phyloP scores from a whole-genome alignment of 352 stramenopile species.

The Phytophthora cactorum region DNA sequence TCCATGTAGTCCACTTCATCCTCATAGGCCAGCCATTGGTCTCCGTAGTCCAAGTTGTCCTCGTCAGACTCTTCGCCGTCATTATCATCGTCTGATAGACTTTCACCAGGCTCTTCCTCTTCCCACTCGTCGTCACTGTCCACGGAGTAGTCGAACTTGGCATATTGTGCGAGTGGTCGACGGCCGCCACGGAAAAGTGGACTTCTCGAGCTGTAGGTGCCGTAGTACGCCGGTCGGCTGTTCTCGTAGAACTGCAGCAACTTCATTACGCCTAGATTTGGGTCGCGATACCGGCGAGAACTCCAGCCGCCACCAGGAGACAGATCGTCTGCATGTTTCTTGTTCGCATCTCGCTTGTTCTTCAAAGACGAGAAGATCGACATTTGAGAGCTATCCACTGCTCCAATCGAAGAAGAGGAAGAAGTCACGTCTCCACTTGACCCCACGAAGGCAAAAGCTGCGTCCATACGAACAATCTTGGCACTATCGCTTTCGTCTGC shows the following conservation, averaged over 20 bases:
- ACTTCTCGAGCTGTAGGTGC: constrained; percentile 70
- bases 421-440: background rate
- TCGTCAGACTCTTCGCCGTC: constrained; percentile 82
- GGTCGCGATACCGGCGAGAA: constrained; percentile 53
- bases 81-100: constrained; percentile 73
- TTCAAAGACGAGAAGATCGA: constrained; percentile 42
- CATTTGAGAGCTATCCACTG: background rate
- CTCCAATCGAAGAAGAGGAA: constrained; percentile 2
- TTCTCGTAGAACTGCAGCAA: constrained; percentile 90
- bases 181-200: constrained; percentile 66
- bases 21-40: constrained; percentile 88
- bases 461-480: constrained; percentile 67
- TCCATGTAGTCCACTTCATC: constrained; percentile 90
- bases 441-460: constrained; percentile 33
- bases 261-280: constrained; percentile 81
- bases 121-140: constrained; percentile 92
- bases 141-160: constrained; percentile 77
- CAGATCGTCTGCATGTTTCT: constrained; percentile 24
- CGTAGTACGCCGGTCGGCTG: constrained; percentile 78
- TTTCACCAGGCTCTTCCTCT: constrained; percentile 88
- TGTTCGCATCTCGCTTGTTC: constrained; percentile 23
- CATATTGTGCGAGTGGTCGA: constrained; percentile 64
- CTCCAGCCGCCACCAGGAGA: constrained; percentile 52
- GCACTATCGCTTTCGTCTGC: constrained; percentile 24
- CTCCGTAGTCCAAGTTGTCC: constrained; percentile 84